Conservation (phyloP, 768 basidiomycete genomes). For the Suillus tomentosus region DNA sequence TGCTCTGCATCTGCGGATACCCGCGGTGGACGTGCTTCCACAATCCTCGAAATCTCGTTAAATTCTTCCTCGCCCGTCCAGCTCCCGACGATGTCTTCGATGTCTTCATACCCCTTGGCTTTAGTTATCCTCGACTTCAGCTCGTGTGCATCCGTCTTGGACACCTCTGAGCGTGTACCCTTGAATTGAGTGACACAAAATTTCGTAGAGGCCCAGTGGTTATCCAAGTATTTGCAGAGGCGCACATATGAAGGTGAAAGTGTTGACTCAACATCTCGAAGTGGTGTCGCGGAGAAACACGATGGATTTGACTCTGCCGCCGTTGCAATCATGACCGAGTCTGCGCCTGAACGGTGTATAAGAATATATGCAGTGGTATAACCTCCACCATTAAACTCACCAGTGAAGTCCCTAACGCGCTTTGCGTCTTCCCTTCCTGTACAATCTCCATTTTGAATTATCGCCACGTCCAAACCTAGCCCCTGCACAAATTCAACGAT, state of each 20-base stretch:
- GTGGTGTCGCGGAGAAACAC: constrained; percentile 73
- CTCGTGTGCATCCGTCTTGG: constrained; percentile 59
- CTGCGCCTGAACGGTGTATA: constrained; percentile 53
- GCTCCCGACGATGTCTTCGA: constrained; percentile 51
- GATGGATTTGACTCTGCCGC: constrained; percentile 93
- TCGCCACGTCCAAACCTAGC: constrained; percentile 77
- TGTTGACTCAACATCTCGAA: constrained; percentile 66
- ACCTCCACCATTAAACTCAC: constrained; percentile 38
- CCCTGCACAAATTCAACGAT: constrained; percentile 84
- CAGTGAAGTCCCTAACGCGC: constrained; percentile 72
- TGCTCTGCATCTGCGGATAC: not conserved
- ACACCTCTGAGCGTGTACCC: constrained; percentile 54
- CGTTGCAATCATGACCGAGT: constrained; percentile 95
- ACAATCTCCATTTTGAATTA: constrained; percentile 95
- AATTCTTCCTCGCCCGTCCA: constrained; percentile 69
- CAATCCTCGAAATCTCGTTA: constrained; percentile 50
- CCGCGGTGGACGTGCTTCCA: constrained; percentile 35
- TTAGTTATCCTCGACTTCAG: constrained; percentile 54
- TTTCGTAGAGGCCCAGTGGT: constrained; percentile 84
- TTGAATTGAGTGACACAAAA: constrained; percentile 87
- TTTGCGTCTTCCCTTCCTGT: constrained; percentile 75
- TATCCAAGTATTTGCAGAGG: constrained; percentile 71
- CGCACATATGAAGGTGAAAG: constrained; percentile 75
- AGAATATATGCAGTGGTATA: constrained; percentile 1
- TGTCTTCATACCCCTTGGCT: constrained; percentile 62